phyloP scores from a whole-genome alignment of 2,329 filamentous ascomycete species.

The Alternaria burnsii region DNA sequence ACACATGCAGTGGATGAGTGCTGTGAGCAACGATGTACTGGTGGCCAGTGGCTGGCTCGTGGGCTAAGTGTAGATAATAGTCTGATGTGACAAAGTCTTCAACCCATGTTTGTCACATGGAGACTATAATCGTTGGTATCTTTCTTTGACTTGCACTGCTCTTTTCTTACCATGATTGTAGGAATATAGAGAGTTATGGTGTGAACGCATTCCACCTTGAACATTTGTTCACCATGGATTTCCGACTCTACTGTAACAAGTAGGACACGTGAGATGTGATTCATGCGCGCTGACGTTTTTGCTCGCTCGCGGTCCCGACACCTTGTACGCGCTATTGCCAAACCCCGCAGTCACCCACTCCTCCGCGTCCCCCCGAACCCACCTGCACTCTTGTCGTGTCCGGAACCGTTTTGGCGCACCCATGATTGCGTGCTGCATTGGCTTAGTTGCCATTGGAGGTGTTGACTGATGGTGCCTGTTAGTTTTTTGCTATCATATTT shows the following conservation, averaged over 20 bases:
- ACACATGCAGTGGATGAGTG: too few species aligned
- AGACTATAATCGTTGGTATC: too few species aligned
- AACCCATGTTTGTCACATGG: too few species aligned
- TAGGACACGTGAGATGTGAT: conserved; percentile 11
- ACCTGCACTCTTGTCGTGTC: conserved; percentile 7
- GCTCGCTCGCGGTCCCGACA: background rate
- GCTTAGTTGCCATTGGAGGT: background rate
- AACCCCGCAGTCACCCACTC: conserved; percentile 25
- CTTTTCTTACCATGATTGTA: too few species aligned
- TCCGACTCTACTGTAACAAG: too few species aligned
- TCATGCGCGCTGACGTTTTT: conserved; percentile 13
- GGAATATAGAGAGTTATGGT: too few species aligned
- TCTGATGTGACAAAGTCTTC: too few species aligned
- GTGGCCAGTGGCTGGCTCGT: too few species aligned
- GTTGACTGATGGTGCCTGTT: background rate
- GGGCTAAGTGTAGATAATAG: too few species aligned
- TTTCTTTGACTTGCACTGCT: too few species aligned
- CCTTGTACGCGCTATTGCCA: conserved; percentile 11
- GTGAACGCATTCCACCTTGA: background rate
- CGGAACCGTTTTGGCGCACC: background rate
- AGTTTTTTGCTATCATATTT: background rate
- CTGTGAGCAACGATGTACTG: too few species aligned
- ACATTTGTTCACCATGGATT: background rate
- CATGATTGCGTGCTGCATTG: background rate
- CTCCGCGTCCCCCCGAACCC: conserved; percentile 2